Conservation (phyloP, 2,329 filamentous ascomycete species). For the Magnaporthiopsis rhizophila region DNA sequence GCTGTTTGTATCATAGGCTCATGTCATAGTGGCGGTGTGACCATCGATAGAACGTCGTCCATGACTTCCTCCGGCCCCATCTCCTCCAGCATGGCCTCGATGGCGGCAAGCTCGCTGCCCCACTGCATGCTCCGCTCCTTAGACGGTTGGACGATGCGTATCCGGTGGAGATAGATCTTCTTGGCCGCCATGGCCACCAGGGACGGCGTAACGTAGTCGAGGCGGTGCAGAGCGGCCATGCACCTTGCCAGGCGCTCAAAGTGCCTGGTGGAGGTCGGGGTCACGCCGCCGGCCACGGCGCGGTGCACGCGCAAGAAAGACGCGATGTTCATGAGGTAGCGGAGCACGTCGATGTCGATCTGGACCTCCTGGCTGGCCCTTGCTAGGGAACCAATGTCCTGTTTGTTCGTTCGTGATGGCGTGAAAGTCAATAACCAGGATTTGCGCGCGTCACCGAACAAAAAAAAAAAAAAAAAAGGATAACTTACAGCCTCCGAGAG, state of each 20-base stretch:
- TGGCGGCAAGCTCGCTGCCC: conserved; percentile 69
- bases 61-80: conserved; percentile 55
- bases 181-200: conserved; percentile 73
- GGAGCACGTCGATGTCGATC: conserved; percentile 67
- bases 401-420: too few species aligned
- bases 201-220: conserved; percentile 76
- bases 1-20: background rate
- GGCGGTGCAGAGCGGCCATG: conserved; percentile 72
- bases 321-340: conserved; percentile 82
- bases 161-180: conserved; percentile 83
- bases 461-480: background rate
- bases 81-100: conserved; percentile 57
- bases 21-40: conserved; percentile 42
- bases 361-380: conserved; percentile 49
- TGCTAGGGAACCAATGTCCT: conserved; percentile 51
- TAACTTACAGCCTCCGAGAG: conserved; percentile 35
- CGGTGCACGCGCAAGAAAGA: conserved; percentile 84
- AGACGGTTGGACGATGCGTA: conserved; percentile 59
- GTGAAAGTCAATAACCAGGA: background rate
- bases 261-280: conserved; percentile 70
- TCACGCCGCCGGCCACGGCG: conserved; percentile 70
- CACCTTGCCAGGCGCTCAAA: conserved; percentile 62
- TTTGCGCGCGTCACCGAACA: too few species aligned
- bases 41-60: conserved; percentile 53
- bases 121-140: conserved; percentile 87